Evolutionary conservation across 2,329 filamentous ascomycete species (phyloP).

Genomic region (Colletotrichum tropicicola): DNA sequence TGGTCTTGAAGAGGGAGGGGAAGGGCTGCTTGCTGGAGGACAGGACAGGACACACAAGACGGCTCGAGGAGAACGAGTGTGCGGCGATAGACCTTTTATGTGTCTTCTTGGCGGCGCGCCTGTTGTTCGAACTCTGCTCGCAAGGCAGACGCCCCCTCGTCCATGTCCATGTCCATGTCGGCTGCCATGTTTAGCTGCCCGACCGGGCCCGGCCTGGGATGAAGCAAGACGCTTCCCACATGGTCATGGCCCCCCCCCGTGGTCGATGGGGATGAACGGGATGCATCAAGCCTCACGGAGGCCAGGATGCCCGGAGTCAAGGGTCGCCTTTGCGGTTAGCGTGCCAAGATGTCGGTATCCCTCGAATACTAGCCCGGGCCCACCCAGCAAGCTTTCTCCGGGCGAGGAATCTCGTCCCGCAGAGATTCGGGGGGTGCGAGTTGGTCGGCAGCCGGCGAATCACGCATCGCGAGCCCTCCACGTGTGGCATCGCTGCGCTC

Average conservation of each 20-base stretch:
- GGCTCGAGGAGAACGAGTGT: not conserved
- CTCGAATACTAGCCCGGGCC: constrained; percentile 9
- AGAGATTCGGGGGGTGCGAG: not conserved
- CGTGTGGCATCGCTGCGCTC: constrained; percentile 23
- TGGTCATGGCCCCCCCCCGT: not conserved
- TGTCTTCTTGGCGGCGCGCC: not conserved
- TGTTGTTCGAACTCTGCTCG: too few relatives aligned
- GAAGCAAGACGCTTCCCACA: too few relatives aligned
- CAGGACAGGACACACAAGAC: not conserved
- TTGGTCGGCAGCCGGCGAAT: constrained; percentile 19
- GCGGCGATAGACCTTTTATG: constrained; percentile 24
- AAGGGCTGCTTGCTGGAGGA: constrained; percentile 5
- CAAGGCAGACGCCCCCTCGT: too few relatives aligned
- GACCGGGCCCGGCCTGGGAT: too few relatives aligned
- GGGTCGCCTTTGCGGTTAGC: constrained; percentile 3
- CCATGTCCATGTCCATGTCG: too few relatives aligned
- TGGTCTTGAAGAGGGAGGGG: constrained; percentile 3
- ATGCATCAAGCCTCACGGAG: constrained; percentile 7
- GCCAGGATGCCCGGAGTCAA: not conserved
- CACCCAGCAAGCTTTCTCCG: constrained; percentile 23
- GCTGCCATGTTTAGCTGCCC: too few relatives aligned
- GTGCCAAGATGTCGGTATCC: constrained; percentile 32
- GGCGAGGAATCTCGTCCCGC: constrained; percentile 20
- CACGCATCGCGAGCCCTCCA: constrained; percentile 6
- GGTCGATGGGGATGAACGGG: not conserved